Percentiles rank a stretch among this genome's conserved stretches.
phyloP scores from a whole-genome alignment of 139 green algal species.

The Chlamydomonas eustigma region DNA sequence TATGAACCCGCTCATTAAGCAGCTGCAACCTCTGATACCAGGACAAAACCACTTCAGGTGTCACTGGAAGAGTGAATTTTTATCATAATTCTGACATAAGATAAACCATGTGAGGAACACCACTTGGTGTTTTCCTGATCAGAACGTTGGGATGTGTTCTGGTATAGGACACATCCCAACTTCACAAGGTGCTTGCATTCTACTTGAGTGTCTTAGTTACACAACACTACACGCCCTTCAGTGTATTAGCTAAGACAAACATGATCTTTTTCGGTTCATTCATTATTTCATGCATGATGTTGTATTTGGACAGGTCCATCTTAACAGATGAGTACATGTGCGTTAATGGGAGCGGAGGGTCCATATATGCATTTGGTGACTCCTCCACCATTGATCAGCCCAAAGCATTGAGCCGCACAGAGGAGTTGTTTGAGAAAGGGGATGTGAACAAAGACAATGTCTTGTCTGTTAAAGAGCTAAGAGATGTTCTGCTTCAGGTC shows the following conservation, averaged over 20 bases:
- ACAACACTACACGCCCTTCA: too few species aligned
- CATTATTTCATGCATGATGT: too few species aligned
- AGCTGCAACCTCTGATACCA: conserved; percentile 66
- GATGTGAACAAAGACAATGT: conserved; percentile 51
- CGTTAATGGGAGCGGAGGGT: conserved; percentile 71
- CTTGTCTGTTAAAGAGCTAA: conserved; percentile 56
- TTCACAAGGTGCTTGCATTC: too few species aligned
- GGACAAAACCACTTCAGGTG: conserved; percentile 83
- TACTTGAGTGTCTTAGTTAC: too few species aligned
- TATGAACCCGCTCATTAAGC: conserved; percentile 84
- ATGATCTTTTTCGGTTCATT: too few species aligned
- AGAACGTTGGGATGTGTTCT: too few species aligned
- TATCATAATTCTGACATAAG: too few species aligned
- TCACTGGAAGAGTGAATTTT: conserved; percentile 1
- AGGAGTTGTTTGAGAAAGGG: conserved; percentile 38
- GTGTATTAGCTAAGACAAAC: too few species aligned
- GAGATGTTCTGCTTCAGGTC: background rate
- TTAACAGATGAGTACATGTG: conserved; percentile 78
- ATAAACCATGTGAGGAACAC: too few species aligned
- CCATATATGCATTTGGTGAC: conserved; percentile 86
- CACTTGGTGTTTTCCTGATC: too few species aligned
- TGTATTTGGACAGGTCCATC: conserved; percentile 59
- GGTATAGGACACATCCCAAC: too few species aligned
- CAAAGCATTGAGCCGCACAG: conserved; percentile 32
- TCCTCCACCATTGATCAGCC: conserved; percentile 77